Conservation (phyloP, 1,139 yeast species). For the Hyphopichia burtonii region DNA sequence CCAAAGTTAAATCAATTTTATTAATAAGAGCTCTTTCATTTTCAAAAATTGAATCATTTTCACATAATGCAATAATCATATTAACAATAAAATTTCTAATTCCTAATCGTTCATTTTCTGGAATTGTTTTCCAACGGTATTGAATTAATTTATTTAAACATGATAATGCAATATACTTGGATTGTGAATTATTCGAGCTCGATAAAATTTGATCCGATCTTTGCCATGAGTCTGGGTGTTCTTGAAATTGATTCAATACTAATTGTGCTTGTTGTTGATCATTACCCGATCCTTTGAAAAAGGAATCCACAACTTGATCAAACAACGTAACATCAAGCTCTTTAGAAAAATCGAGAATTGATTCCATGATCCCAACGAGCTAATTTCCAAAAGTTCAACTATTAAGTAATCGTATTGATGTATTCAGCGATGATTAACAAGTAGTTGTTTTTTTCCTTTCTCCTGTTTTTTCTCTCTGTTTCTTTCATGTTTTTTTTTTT, state of each 20-base stretch:
- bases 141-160: constrained; percentile 86
- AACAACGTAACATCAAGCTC: constrained; percentile 78
- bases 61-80: constrained; percentile 91
- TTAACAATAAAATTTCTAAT: constrained; percentile 87
- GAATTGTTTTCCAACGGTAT: constrained; percentile 91
- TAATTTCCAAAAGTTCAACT: too few species aligned
- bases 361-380: constrained; percentile 58
- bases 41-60: constrained; percentile 74
- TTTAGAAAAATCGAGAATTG: constrained; percentile 79
- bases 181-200: constrained; percentile 73
- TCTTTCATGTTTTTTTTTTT: too few species aligned
- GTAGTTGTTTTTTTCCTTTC: too few species aligned
- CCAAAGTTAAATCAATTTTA: constrained; percentile 91
- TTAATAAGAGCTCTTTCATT: constrained; percentile 81
- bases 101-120: constrained; percentile 81
- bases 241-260: constrained; percentile 85
- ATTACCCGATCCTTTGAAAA: constrained; percentile 72
- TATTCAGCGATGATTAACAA: too few species aligned
- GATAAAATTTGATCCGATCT: constrained; percentile 88
- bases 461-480: too few species aligned
- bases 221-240: constrained; percentile 95
- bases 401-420: neutral
- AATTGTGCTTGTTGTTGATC: constrained; percentile 83
- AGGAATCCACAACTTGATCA: constrained; percentile 85
- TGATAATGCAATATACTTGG: constrained; percentile 88